Evolutionary conservation across 2,329 filamentous ascomycete species (phyloP), one percentile per base, ranked within the genome.

Genomic region (Aspergillus tamarii): DNA sequence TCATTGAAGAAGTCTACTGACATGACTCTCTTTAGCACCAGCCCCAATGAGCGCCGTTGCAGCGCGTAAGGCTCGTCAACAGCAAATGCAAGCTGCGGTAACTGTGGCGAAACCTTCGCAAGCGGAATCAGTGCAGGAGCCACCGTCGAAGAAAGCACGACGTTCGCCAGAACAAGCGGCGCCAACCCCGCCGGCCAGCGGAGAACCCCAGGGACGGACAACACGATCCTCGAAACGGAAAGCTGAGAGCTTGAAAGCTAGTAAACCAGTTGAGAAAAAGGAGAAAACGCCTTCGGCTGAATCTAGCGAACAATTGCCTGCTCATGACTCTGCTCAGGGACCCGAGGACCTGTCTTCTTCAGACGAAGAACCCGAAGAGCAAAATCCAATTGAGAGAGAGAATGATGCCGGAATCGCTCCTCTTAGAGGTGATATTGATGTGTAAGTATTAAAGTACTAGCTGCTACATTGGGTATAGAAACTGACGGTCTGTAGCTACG

Each of bases 11-110:
- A 39, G 39, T 43, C 34, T 34, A 62, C 56, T 62, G 48, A 67
- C 62, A 61, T 50, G 62, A 59, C 66, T 62, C 57, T 56, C 67
- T 46, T 67, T 26, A 55, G 52, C 52, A 28, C 10, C 52, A 76
- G 76, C 69, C 60, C 75, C 75, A n/a, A 69, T 81, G 64, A 81
- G 79, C 65, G 79, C 79, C 52, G 67, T 81, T 65, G 79, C 79
- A 32, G 79, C 79, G 64, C 79, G 78, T 69, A 79, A 73, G 75
- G 77, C 77, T 69, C 73, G 76, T 58, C 75, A 77, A 65, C 74
- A 78, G 63, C 73, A 74, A 59, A 67, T 70, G 54, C 74, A 73
- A 60, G 65, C 54, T 48, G 65, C 64, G 32, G 55, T 64, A n/a
- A 46, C 66, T 26, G 55, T 67, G 34, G 70, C 72, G 55, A 64